Conservation (phyloP, 139 green algal species). For the Astrephomene gubernaculifera region DNA sequence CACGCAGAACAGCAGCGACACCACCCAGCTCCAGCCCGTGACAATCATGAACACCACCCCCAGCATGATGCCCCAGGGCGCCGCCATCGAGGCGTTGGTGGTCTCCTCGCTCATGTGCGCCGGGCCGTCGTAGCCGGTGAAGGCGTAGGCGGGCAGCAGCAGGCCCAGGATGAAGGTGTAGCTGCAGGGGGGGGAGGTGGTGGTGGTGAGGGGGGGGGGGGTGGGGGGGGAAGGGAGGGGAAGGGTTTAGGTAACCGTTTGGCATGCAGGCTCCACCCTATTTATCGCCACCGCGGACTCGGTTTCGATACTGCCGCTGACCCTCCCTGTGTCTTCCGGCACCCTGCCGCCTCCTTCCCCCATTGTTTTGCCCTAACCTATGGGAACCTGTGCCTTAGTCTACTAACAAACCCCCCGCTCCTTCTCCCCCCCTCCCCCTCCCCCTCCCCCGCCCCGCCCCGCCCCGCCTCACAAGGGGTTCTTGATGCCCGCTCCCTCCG, state of each 20-base stretch:
- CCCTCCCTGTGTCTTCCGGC: too few species aligned
- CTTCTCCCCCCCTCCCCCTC: not conserved
- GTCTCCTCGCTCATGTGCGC: slow-evolving; percentile 59
- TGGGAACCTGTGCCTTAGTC: too few species aligned
- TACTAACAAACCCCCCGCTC: too few species aligned
- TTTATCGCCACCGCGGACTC: too few species aligned
- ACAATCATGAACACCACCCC: slow-evolving; percentile 53
- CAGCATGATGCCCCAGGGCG: slow-evolving; percentile 45
- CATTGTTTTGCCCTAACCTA: too few species aligned
- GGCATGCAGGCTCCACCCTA: too few species aligned
- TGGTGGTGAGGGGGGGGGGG: not conserved
- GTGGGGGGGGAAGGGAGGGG: not conserved
- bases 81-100: slow-evolving; percentile 35
- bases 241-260: too few species aligned
- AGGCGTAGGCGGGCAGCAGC: slow-evolving; percentile 58
- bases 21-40: slow-evolving; percentile 35
- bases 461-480: slow-evolving; percentile 49
- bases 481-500: slow-evolving; percentile 35
- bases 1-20: slow-evolving; percentile 46
- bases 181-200: not conserved
- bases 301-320: too few species aligned
- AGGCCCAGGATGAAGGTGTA: slow-evolving; percentile 58
- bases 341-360: too few species aligned
- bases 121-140: slow-evolving; percentile 58
- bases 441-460: not conserved